Evolutionary conservation across 2,329 filamentous ascomycete species (phyloP), one percentile per base, ranked within the genome.

Genomic region (Bipolaris gigantea): DNA sequence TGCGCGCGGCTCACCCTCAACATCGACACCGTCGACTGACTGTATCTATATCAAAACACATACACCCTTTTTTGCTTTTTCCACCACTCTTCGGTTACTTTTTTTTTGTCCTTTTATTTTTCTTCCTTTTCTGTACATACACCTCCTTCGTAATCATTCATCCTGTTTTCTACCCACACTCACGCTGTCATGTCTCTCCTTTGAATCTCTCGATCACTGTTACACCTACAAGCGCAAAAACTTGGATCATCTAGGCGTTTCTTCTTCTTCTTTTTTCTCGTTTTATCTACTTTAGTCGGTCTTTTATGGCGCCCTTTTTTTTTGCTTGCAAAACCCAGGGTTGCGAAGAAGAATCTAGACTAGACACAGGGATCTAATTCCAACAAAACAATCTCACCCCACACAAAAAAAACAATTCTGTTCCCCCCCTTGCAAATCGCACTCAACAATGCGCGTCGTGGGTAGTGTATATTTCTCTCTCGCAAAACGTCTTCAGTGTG

Each of bases 71-170:
- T 47, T 47, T 19, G n/a, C 13, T 6, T 46, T 19, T 34, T 21
- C 18, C 23, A 30, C 13, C 4, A 30, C 27, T 30, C 27, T 30
- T 30, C 10, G 27, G 27, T 30, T 30, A 30, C 9, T 10, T 25
- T 10, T 10, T 30, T 30, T 30, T 30, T 30, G 27, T 30, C 27
- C 7, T 30, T 30, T 21, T 40, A 18, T 25, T 25, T 42, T 53
- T 39, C 35, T 64, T 63, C 53, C 48, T 54, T 66, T 60, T 58
- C 59, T 66, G 64, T 66, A 66, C 50, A 59, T 66, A 64, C 18
- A 39, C 49, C 46, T 53, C 34, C n/a, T 65, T 63, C 36, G 25
- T 66, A 65, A 65, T 66, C 40, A 55, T 55, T 63, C 50, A 33
- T 41, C 55, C 27, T 46, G n/a, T 50, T 38, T 44, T 55, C 32